Percentiles rank a stretch among this genome's conserved stretches.
Evolutionary conservation across 148 eudicot species (phyloP).

Genomic region (Talinum fruticosum): DNA sequence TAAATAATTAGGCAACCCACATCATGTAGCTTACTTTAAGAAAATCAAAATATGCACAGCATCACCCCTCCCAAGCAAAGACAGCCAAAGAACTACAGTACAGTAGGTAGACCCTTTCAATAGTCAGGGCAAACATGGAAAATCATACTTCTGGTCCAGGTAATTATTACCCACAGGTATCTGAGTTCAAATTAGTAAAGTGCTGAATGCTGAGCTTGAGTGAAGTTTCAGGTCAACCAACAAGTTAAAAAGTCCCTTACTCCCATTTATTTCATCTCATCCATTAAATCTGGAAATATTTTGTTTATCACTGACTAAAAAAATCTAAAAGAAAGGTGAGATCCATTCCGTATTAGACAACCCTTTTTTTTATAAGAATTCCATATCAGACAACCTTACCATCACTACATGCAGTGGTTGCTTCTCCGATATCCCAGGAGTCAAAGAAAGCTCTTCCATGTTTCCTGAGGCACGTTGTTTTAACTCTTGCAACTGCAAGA

Average conservation of each 20-base stretch:
- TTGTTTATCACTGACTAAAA: not conserved
- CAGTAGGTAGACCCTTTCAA: not conserved
- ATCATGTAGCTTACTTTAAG: not conserved
- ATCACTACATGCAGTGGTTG: slow-evolving; percentile 97
- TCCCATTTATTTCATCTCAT: not conserved
- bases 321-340: not conserved
- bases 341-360: not conserved
- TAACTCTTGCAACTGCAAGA: slow-evolving; percentile 79
- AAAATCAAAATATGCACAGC: not conserved
- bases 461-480: slow-evolving; percentile 87
- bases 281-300: not conserved
- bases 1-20: not conserved
- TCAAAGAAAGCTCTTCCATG: slow-evolving; percentile 59
- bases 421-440: slow-evolving; percentile 89
- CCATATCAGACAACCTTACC: slow-evolving; percentile 48
- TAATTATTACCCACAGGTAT: not conserved
- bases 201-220: not conserved
- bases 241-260: not conserved
- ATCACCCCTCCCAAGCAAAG: not conserved
- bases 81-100: not conserved
- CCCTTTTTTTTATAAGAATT: too few species aligned
- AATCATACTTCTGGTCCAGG: not conserved
- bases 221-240: not conserved
- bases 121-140: not conserved
- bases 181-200: not conserved